Evolutionary conservation across 1,284 basidiomycete species (phyloP), one percentile per base, ranked within the genome.

Genomic region (Trichosporon asahii): DNA sequence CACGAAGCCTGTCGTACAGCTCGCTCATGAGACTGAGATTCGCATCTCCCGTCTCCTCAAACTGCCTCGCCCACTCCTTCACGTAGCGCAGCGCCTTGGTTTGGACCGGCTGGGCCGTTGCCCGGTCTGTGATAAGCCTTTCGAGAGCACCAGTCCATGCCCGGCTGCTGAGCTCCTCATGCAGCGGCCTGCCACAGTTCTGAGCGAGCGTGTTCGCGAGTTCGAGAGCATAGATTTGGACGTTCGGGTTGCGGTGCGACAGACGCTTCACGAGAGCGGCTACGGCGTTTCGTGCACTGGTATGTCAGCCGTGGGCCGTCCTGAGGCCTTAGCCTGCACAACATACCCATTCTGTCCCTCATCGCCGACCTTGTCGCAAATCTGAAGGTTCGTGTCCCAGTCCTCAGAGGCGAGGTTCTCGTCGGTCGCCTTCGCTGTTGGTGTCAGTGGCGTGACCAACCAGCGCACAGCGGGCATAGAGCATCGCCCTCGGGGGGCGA

Each of bases 311-410:
- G 15, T 33, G 31, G 31, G 3, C n/a, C n/a, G n/a, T n/a, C n/a
- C n/a, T n/a, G n/a, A n/a, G n/a, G n/a, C n/a, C n/a, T n/a, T n/a
- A n/a, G n/a, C n/a, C n/a, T n/a, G n/a, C n/a, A n/a, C n/a, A n/a
- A 83, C 87, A 70, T 75, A 94, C 94, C 94, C 94, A 70, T 87
- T 83, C 77, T 90, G 88, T 5, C 92, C 91, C 73, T 98, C 95
- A 12, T 94, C 93, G 12, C 88, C 86, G 4, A 99, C 94, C 85
- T 97, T 97, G 85, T 99, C 97, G 80, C 95, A 98, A n/a, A 99
- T 85, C 78, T 93, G 94, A 66, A 98, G 84, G 73, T 97, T 94
- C 70, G 95, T 86, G 82, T 95, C 94, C 96, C 96, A 99, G 83
- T 98, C 93, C 85, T 98, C 96, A 70, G 88, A 87, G 1, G 95